A percentile compares a stretch with the other conserved stretches of the same genome.
These are phyloP conservation scores for Chloranthus sessilifolius DNA, from an alignment of 164 flowering plant genomes.

Conservation along the genomic window DNA sequence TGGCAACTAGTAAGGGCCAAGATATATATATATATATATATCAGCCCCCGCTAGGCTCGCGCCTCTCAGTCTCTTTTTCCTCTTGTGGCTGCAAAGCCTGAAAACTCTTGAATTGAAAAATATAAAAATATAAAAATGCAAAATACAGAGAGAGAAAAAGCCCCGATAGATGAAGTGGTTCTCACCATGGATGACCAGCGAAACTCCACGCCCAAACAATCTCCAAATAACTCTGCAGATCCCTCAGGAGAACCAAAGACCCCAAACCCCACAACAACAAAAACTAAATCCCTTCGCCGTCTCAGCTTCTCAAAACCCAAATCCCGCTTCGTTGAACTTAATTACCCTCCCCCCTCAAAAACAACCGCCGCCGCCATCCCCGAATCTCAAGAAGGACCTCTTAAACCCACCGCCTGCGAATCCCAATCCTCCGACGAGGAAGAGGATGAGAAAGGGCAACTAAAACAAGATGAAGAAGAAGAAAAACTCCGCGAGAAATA, in stretches of 20 bases:
- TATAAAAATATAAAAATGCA: too few species aligned
- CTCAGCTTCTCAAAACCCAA: slow-evolving; percentile 35
- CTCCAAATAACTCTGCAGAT: too few species aligned
- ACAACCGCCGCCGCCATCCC: background rate
- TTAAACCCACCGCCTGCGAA: background rate
- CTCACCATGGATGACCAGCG: slow-evolving; percentile 10
- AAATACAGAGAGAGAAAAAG: background rate
- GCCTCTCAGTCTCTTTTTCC: too few species aligned
- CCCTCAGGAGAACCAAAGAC: background rate
- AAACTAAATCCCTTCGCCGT: slow-evolving; percentile 19
- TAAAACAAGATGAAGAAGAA: too few species aligned
- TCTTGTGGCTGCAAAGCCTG: too few species aligned
- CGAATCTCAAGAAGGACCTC: too few species aligned
- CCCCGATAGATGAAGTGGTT: slow-evolving; percentile 13
- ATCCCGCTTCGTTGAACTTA: slow-evolving; percentile 26
- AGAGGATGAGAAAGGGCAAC: slow-evolving; percentile 11
- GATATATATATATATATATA: too few species aligned
- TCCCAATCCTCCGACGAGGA: background rate
- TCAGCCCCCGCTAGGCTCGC: too few species aligned
- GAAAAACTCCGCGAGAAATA: background rate
- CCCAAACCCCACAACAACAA: background rate
- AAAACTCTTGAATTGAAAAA: too few species aligned
- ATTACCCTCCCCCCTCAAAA: slow-evolving; percentile 11
- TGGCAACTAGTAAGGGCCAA: too few species aligned
- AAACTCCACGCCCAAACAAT: background rate